Conservation (phyloP, 768 basidiomycete species). For the Podaxis sp. region DNA sequence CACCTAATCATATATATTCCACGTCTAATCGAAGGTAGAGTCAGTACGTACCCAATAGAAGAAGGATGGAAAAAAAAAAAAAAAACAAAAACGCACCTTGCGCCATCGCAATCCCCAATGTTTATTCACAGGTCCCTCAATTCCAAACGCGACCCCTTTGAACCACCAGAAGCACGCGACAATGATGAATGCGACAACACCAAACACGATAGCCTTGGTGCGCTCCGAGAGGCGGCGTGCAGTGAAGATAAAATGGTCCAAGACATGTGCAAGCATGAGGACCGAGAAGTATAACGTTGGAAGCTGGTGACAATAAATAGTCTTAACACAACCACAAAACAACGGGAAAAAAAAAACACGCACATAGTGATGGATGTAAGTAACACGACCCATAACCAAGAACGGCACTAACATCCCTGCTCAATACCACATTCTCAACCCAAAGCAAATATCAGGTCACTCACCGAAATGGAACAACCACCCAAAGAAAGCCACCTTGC, state of each 20-base stretch:
- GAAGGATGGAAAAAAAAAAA: background rate
- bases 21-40: background rate
- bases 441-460: conserved; percentile 21
- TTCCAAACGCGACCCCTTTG: conserved; percentile 82
- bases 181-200: conserved; percentile 51
- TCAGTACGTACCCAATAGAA: background rate
- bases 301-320: conserved; percentile 42
- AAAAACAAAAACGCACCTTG: conserved; percentile 32
- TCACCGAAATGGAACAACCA: conserved; percentile 89
- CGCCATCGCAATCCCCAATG: conserved; percentile 82
- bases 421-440: background rate
- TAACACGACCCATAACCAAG: conserved; percentile 96
- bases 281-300: conserved; percentile 98
- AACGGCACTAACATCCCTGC: conserved; percentile 67
- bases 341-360: conserved; percentile 25
- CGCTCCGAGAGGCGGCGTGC: conserved; percentile 55
- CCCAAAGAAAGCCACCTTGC: conserved; percentile 86
- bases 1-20: conserved; percentile 2
- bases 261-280: conserved; percentile 82
- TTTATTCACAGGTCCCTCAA: conserved; percentile 81
- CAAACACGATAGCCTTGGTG: conserved; percentile 74
- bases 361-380: conserved; percentile 95
- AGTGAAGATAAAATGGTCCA: conserved; percentile 92
- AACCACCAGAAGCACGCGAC: conserved; percentile 95
- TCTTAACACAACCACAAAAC: conserved; percentile 2